These are phyloP conservation scores for Agaricus sinodeliciosus DNA, from an alignment of 768 basidiomycete genomes.

Conservation along the genomic window DNA sequence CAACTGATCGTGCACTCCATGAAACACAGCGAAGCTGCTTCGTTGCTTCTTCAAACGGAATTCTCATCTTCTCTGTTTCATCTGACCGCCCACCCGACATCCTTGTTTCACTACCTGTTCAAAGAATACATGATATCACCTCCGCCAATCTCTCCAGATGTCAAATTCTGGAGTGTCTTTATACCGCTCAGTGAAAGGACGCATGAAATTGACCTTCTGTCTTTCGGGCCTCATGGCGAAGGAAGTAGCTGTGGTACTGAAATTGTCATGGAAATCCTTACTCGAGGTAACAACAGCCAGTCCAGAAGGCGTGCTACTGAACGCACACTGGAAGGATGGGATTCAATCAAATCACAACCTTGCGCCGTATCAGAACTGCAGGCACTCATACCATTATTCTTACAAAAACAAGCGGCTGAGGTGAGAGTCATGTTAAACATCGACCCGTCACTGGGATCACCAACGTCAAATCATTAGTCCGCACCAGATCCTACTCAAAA, in stretches of 20 bases:
- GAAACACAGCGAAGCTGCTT: constrained; percentile 40
- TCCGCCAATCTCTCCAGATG: constrained; percentile 50
- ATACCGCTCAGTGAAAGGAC: constrained; percentile 57
- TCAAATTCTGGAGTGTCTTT: constrained; percentile 80
- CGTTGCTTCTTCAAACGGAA: constrained; percentile 50
- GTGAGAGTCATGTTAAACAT: constrained; percentile 15
- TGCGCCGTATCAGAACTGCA: constrained; percentile 47
- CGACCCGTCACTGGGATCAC: neutral
- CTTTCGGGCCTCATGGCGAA: constrained; percentile 50
- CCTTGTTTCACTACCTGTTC: constrained; percentile 62
- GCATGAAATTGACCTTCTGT: constrained; percentile 51
- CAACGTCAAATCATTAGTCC: constrained; percentile 7
- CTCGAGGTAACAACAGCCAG: constrained; percentile 35
- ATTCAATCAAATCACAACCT: constrained; percentile 23
- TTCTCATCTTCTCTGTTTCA: constrained; percentile 64
- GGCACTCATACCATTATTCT: constrained; percentile 42
- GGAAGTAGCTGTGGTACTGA: constrained; percentile 41
- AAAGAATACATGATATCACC: constrained; percentile 67
- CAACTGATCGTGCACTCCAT: constrained; percentile 55
- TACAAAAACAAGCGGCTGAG: constrained; percentile 26
- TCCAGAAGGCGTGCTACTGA: constrained; percentile 47
- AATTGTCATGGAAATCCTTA: constrained; percentile 56
- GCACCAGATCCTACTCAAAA: constrained; percentile 58
- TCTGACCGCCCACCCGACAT: constrained; percentile 62
- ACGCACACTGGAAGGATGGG: constrained; percentile 62